Percentiles rank a stretch among this genome's conserved stretches.
These are phyloP conservation scores for Sporothrix curviconia DNA, from an alignment of 2,329 filamentous ascomycete genomes.

Conservation along the genomic window DNA sequence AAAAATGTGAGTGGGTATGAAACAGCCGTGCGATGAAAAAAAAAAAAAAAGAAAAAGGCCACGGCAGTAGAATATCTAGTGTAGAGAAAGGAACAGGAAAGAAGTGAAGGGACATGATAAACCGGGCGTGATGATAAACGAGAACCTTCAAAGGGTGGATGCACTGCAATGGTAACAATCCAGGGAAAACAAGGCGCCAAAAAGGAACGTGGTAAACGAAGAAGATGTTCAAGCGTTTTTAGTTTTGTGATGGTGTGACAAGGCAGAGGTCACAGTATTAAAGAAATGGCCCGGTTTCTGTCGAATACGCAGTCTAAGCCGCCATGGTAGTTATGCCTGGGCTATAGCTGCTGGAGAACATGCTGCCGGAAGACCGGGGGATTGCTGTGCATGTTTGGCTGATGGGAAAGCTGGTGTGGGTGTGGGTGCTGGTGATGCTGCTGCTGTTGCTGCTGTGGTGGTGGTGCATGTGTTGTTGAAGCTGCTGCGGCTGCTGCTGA, in stretches of 20 bases:
- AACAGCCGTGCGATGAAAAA: background rate
- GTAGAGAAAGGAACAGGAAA: background rate
- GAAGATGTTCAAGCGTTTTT: background rate
- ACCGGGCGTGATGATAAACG: background rate
- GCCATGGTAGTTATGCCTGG: background rate
- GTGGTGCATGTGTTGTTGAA: background rate
- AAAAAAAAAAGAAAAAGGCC: background rate
- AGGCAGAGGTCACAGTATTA: too few relatives aligned
- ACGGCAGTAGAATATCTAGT: background rate
- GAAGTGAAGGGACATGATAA: conserved; percentile 2
- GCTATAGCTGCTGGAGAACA: conserved; percentile 14
- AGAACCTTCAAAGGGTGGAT: background rate
- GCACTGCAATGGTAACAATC: background rate
- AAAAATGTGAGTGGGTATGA: background rate
- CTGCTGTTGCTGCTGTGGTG: conserved; percentile 11
- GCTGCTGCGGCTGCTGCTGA: conserved; percentile 22
- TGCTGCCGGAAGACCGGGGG: conserved; percentile 1
- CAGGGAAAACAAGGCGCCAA: background rate
- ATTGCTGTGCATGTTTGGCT: conserved; percentile 5
- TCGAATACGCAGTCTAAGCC: background rate
- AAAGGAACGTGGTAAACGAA: background rate
- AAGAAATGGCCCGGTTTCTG: too few relatives aligned
- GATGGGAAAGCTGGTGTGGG: background rate
- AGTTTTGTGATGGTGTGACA: background rate
- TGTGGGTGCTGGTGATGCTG: conserved; percentile 6